These are phyloP conservation scores for Combretum micranthum DNA, from an alignment of 345 rosid species.

Conservation along the genomic window DNA sequence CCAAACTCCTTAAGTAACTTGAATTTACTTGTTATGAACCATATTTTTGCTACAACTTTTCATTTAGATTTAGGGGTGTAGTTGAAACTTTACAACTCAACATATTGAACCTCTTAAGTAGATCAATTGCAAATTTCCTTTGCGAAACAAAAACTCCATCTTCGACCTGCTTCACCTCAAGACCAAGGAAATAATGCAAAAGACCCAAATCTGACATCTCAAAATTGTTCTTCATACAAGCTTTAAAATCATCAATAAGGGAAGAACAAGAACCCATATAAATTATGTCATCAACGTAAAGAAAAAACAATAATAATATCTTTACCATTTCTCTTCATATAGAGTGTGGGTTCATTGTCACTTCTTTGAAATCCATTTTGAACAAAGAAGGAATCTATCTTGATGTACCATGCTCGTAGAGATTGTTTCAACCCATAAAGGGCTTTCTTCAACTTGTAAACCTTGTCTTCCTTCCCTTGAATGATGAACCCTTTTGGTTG, in stretches of 20 bases:
- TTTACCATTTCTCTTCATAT: background rate
- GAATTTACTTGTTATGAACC: background rate
- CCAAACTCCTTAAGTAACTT: background rate
- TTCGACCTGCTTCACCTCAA: constrained; percentile 2
- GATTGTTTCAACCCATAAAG: too few species aligned
- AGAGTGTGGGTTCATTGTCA: background rate
- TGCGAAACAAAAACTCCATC: constrained; percentile 8
- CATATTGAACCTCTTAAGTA: too few species aligned
- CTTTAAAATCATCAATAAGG: too few species aligned
- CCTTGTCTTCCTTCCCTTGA: too few species aligned
- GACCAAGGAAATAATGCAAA: constrained; percentile 4
- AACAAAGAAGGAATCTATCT: background rate
- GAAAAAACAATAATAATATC: background rate
- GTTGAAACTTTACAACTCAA: background rate
- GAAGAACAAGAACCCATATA: too few species aligned
- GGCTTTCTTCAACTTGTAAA: too few species aligned
- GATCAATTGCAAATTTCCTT: constrained; percentile 4
- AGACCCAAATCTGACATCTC: constrained; percentile 5
- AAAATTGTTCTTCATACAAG: too few species aligned
- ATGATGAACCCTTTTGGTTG: constrained; percentile 3
- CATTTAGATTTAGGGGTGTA: background rate
- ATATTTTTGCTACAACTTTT: constrained; percentile 1
- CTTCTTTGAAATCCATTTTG: constrained; percentile 3
- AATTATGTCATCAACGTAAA: constrained; percentile 11
- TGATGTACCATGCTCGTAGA: background rate